Percentiles rank a stretch among this genome's conserved stretches.
phyloP scores from a whole-genome alignment of 2,329 filamentous ascomycete genomes.

The Pseudophaeomoniella oleicola region DNA sequence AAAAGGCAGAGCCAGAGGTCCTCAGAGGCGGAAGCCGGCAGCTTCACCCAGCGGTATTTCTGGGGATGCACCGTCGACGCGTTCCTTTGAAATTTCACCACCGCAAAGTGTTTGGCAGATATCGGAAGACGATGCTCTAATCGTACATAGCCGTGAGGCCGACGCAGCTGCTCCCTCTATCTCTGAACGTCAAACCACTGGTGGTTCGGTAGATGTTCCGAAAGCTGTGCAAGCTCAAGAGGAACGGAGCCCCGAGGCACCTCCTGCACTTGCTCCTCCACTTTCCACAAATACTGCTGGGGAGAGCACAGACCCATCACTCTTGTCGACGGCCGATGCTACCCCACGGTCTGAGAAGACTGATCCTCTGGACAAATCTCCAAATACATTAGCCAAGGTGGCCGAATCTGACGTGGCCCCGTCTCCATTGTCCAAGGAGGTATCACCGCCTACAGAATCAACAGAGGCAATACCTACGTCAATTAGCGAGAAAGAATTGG shows the following conservation, averaged over 20 bases:
- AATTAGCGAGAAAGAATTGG: constrained; percentile 2
- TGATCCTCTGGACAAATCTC: constrained; percentile 5
- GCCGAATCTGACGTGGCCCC: background rate
- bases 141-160: constrained; percentile 35
- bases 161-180: constrained; percentile 26
- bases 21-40: constrained; percentile 57
- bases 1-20: constrained; percentile 79
- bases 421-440: background rate
- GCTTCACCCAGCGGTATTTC: constrained; percentile 38
- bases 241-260: constrained; percentile 4
- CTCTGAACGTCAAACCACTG: constrained; percentile 4
- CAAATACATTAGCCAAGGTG: background rate
- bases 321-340: constrained; percentile 14
- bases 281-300: constrained; percentile 20
- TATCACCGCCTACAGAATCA: background rate
- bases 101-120: constrained; percentile 26
- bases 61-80: constrained; percentile 15
- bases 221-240: constrained; percentile 2
- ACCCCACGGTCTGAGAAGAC: constrained; percentile 17
- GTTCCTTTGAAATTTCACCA: constrained; percentile 19
- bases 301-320: constrained; percentile 21
- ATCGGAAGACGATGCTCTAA: constrained; percentile 58
- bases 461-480: background rate
- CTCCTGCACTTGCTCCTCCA: constrained; percentile 14
- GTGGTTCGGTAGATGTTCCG: constrained; percentile 2